These are phyloP conservation scores for Aspergillus sp. DNA, from an alignment of 2,329 filamentous ascomycete species.

Conservation along the genomic window DNA sequence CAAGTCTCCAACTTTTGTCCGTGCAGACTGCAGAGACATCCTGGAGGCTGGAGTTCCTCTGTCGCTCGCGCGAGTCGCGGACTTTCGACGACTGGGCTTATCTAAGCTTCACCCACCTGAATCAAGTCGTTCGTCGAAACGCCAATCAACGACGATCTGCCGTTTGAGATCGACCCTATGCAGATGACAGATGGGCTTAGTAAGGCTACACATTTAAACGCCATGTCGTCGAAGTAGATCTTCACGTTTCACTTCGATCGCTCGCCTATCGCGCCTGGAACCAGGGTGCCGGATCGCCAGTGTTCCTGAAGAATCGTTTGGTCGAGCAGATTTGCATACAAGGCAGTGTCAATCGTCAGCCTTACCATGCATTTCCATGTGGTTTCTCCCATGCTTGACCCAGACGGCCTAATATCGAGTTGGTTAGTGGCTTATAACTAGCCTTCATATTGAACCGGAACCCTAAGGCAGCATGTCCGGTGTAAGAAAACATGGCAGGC, in stretches of 20 bases:
- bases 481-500: background rate
- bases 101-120: background rate
- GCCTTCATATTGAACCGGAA: background rate
- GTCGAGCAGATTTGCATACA: background rate
- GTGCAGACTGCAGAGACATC: background rate
- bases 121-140: constrained; percentile 8
- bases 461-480: background rate
- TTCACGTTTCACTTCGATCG: background rate
- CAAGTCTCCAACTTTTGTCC: background rate
- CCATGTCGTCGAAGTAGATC: constrained; percentile 6
- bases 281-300: background rate
- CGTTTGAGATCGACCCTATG: constrained; percentile 36
- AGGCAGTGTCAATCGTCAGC: background rate
- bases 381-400: background rate
- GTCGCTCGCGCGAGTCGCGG: no score
- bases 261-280: background rate
- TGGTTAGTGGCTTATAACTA: background rate
- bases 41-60: background rate
- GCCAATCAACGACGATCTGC: constrained; percentile 39
- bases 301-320: background rate
- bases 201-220: constrained; percentile 5
- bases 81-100: background rate
- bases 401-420: background rate
- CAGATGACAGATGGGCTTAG: constrained; percentile 32
- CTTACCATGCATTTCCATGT: background rate